These are phyloP conservation scores for Hypomyces rosellus DNA, from an alignment of 2,329 filamentous ascomycete species.

Conservation along the genomic window DNA sequence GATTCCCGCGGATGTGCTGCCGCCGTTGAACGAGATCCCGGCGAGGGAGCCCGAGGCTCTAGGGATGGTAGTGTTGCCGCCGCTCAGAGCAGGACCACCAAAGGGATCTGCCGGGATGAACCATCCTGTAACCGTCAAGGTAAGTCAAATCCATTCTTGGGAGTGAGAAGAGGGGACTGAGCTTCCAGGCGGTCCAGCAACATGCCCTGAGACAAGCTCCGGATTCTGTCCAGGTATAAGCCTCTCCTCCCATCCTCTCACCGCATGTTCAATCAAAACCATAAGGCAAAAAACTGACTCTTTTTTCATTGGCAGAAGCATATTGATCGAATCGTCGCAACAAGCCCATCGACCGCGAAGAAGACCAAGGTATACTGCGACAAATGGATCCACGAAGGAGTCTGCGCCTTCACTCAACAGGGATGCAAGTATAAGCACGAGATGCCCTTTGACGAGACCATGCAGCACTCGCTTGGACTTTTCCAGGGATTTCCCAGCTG, in stretches of 20 bases:
- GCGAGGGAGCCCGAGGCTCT: constrained; percentile 29
- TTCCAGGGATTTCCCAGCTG: constrained; percentile 56
- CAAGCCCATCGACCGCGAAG: constrained; percentile 35
- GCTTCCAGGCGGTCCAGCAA: constrained; percentile 18
- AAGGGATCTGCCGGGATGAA: constrained; percentile 33
- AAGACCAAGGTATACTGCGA: constrained; percentile 71
- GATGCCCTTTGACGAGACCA: constrained; percentile 66
- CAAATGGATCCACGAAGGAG: constrained; percentile 81
- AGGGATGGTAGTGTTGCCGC: constrained; percentile 43
- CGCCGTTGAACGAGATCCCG: constrained; percentile 37
- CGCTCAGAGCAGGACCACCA: constrained; percentile 31
- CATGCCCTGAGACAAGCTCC: constrained; percentile 16
- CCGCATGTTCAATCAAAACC: background rate
- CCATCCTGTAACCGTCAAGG: constrained; percentile 32
- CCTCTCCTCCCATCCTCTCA: background rate
- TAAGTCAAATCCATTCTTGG: constrained; percentile 23
- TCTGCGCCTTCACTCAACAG: constrained; percentile 78
- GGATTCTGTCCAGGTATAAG: constrained; percentile 29
- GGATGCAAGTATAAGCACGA: constrained; percentile 88
- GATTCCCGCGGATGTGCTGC: constrained; percentile 49
- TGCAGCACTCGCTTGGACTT: constrained; percentile 64
- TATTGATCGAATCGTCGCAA: constrained; percentile 29
- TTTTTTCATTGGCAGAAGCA: constrained; percentile 19
- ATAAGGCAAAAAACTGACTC: no score
- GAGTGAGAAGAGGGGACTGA: constrained; percentile 20